Conservation (phyloP, 2,329 filamentous ascomycete genomes). For the Xylariaceae sp. region DNA sequence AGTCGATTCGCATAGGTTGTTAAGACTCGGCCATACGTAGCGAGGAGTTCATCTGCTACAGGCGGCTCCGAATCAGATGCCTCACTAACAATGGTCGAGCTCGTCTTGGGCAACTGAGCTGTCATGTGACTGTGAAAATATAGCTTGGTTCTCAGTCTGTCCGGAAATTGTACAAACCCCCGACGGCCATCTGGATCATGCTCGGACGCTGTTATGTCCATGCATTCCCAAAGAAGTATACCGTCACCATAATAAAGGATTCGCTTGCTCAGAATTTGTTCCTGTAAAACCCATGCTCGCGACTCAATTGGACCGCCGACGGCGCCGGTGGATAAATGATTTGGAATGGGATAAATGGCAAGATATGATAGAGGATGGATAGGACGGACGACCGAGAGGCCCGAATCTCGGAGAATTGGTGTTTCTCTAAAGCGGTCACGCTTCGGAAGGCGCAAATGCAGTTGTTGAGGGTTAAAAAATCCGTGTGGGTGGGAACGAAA, state of each 20-base stretch:
- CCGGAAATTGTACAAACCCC: not conserved
- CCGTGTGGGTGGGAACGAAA: not conserved
- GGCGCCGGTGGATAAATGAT: not conserved
- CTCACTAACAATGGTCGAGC: not conserved
- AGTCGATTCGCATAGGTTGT: not conserved
- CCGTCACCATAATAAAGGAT: constrained; percentile 8
- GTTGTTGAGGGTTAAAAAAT: constrained; percentile 6
- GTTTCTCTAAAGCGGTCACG: not conserved
- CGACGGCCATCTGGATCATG: constrained; percentile 9
- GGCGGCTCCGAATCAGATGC: no score
- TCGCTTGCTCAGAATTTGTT: constrained; percentile 5
- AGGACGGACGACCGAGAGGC: not conserved
- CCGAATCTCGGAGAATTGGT: not conserved
- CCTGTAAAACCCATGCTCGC: constrained; percentile 5
- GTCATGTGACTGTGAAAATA: not conserved
- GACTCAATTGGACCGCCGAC: not conserved
- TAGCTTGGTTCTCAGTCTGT: not conserved
- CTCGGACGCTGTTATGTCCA: constrained; percentile 1
- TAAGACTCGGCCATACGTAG: constrained; percentile 1
- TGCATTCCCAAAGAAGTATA: constrained; percentile 6
- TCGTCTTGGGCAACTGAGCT: not conserved
- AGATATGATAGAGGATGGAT: constrained; percentile 4
- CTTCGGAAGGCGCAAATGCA: not conserved
- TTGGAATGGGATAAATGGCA: constrained; percentile 3
- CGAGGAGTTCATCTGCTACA: not conserved